These are phyloP conservation scores for Tuber brumale DNA, from an alignment of 495 filamentous ascomycete species.

Conservation along the genomic window DNA sequence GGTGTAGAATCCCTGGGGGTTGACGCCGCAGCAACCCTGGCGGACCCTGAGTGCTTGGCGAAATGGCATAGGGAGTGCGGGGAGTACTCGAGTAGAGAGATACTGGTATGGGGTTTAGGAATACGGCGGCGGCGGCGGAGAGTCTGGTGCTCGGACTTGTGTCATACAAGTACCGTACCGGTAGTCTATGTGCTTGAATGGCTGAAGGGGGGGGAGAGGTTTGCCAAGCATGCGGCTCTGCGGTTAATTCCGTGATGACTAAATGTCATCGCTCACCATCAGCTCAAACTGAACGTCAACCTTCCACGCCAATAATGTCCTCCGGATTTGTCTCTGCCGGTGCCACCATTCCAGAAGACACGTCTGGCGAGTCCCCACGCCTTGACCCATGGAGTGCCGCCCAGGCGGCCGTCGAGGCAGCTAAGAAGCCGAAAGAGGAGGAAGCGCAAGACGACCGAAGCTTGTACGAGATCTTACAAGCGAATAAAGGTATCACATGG, in stretches of 20 bases:
- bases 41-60: too few relatives aligned
- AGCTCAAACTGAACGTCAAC: not conserved
- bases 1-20: too few relatives aligned
- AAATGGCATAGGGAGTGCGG: too few relatives aligned
- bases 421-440: conserved; percentile 55
- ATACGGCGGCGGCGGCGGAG: too few relatives aligned
- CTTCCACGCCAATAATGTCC: conserved; percentile 50
- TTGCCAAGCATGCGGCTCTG: conserved; percentile 13
- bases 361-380: conserved; percentile 41
- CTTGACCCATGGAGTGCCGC: conserved; percentile 70
- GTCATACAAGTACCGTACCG: too few relatives aligned
- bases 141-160: too few relatives aligned
- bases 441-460: conserved; percentile 46
- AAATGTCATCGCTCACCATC: conserved; percentile 12
- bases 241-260: conserved; percentile 21
- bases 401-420: conserved; percentile 68
- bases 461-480: conserved; percentile 80
- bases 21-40: too few relatives aligned
- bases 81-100: too few relatives aligned
- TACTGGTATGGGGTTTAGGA: too few relatives aligned
- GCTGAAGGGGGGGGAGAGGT: too few relatives aligned
- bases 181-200: not conserved
- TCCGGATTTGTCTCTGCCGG: conserved; percentile 90
- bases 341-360: conserved; percentile 56
- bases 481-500: conserved; percentile 73